A percentile compares a stretch with the other conserved stretches of the same genome.
Conservation (phyloP, 306 rosid genomes). For the Astragalus glycyphyllos region DNA sequence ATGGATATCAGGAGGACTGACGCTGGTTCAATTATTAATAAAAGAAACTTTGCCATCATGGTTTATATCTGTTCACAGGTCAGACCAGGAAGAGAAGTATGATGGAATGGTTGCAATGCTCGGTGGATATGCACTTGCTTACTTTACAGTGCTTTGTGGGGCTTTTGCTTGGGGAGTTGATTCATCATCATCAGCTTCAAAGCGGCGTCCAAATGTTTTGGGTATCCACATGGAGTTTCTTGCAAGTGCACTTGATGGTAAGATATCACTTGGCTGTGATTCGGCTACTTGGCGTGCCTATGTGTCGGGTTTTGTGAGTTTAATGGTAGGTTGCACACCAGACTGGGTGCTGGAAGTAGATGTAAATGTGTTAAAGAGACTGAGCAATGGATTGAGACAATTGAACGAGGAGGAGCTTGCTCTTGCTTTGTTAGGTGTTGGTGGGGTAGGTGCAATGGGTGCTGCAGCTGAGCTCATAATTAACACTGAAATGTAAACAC, state of each 20-base stretch:
- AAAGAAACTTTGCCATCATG: constrained; percentile 93
- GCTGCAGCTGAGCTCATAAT: constrained; percentile 90
- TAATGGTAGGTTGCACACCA: constrained; percentile 84
- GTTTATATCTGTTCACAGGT: constrained; percentile 82
- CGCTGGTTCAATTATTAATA: constrained; percentile 76
- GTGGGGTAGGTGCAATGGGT: constrained; percentile 82
- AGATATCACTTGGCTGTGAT: constrained; percentile 91
- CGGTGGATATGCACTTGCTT: constrained; percentile 84
- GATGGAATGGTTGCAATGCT: constrained; percentile 88
- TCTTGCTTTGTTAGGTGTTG: constrained; percentile 71
- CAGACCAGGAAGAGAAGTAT: constrained; percentile 59
- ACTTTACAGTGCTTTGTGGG: constrained; percentile 82
- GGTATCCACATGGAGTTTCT: constrained; percentile 86
- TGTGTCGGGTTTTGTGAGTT: constrained; percentile 79
- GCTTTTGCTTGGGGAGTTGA: constrained; percentile 95
- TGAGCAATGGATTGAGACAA: constrained; percentile 78
- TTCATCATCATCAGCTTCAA: constrained; percentile 81
- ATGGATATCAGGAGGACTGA: constrained; percentile 84
- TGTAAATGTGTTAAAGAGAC: constrained; percentile 73
- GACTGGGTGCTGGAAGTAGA: constrained; percentile 89
- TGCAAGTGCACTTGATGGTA: constrained; percentile 93
- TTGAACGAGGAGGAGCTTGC: constrained; percentile 93
- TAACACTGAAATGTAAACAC: constrained; percentile 53
- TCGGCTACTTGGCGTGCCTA: constrained; percentile 90
- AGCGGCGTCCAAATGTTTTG: constrained; percentile 78